A percentile compares a stretch with the other conserved stretches of the same genome.
Evolutionary conservation across 2,329 filamentous ascomycete genomes (phyloP).

Genomic region (Calonectria pseudoreteaudii): DNA sequence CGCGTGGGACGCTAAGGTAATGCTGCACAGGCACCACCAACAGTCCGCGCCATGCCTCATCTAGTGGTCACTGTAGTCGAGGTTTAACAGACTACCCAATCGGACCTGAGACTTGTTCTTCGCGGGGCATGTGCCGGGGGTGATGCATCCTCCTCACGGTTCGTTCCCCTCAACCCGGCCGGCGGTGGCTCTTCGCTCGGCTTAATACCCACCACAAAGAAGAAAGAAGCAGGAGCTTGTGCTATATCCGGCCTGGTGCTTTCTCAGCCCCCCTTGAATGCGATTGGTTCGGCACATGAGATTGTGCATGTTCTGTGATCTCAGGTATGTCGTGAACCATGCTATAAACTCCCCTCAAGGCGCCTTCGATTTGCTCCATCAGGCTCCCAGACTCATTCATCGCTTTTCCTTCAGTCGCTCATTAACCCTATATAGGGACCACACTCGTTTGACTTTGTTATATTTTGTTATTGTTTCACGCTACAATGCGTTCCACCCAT

Average conservation of each 20-base stretch:
- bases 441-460: neutral
- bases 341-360: too few relatives aligned
- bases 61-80: neutral
- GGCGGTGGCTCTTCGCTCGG: neutral
- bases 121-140: neutral
- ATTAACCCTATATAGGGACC: neutral
- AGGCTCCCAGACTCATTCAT: neutral
- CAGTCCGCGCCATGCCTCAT: neutral
- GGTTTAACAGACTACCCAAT: too few relatives aligned
- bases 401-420: neutral
- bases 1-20: too few relatives aligned
- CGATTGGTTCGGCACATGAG: neutral
- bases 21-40: too few relatives aligned
- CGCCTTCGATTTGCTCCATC: too few relatives aligned
- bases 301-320: neutral
- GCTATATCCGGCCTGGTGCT: neutral
- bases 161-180: neutral
- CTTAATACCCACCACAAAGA: neutral
- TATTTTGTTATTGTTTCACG: neutral
- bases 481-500: neutral
- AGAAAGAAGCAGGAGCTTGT: neutral
- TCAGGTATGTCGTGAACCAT: too few relatives aligned
- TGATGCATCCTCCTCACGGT: neutral
- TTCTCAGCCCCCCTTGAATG: neutral
- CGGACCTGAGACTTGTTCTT: neutral